phyloP scores from a whole-genome alignment of 2,329 filamentous ascomycete species.

The Hirsutella rhossiliensis region DNA sequence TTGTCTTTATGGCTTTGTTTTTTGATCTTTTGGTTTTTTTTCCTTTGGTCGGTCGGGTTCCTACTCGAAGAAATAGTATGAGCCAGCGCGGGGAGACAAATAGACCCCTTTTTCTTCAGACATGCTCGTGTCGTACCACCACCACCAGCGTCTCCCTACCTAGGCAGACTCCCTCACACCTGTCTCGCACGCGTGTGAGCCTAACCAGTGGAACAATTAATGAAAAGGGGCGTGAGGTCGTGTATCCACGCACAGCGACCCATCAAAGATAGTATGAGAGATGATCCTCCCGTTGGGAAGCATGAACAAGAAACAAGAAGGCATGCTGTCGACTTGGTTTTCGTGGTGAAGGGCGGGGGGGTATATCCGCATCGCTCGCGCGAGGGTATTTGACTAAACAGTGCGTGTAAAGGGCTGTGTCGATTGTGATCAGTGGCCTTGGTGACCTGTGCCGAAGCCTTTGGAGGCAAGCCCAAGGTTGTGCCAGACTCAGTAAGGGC shows the following conservation, averaged over 20 bases:
- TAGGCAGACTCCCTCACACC: slow-evolving; percentile 3
- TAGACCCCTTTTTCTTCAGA: not conserved
- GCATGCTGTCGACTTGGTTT: slow-evolving; percentile 10
- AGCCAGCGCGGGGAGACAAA: slow-evolving; percentile 1
- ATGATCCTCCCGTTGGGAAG: slow-evolving; percentile 5
- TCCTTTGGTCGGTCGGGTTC: not conserved
- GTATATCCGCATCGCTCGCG: slow-evolving; percentile 10
- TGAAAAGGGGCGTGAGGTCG: not conserved
- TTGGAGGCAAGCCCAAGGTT: too few relatives aligned
- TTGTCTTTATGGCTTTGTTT: too few relatives aligned
- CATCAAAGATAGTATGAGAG: slow-evolving; percentile 7
- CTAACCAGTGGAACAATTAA: slow-evolving; percentile 10
- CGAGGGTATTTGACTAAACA: slow-evolving; percentile 1
- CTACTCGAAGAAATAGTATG: not conserved
- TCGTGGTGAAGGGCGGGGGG: slow-evolving; percentile 2
- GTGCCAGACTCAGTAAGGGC: too few relatives aligned
- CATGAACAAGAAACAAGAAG: slow-evolving; percentile 10
- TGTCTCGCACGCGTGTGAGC: slow-evolving; percentile 1
- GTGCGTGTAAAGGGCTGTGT: not conserved
- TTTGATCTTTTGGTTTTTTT: not conserved
- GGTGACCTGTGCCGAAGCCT: too few relatives aligned
- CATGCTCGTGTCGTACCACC: slow-evolving; percentile 9
- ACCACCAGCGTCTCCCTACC: slow-evolving; percentile 3
- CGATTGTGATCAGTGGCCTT: not conserved
- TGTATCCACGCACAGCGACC: slow-evolving; percentile 4